These are phyloP conservation scores for Bacidia gigantensis DNA, from an alignment of 495 filamentous ascomycete species.

Conservation along the genomic window DNA sequence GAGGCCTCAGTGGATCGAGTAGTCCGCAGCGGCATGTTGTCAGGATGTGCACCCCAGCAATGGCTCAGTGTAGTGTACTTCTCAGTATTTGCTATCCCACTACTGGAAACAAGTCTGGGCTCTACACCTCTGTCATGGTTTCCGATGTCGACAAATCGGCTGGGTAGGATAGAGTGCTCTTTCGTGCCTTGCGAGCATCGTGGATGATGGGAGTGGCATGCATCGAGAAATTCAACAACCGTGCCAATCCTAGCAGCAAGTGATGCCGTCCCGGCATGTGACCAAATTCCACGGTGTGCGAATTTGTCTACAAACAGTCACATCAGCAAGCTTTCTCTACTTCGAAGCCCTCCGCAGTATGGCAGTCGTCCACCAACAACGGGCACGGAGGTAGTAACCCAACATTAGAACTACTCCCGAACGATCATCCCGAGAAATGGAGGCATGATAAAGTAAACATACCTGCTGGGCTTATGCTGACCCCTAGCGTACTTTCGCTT, in stretches of 20 bases:
- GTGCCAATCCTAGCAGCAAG: not conserved
- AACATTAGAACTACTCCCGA: not conserved
- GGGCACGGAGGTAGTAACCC: not conserved
- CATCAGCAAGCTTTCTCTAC: not conserved
- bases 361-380: not conserved
- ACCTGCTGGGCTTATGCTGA: not conserved
- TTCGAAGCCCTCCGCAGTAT: not conserved
- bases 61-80: not conserved
- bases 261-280: not conserved
- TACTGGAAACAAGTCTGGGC: not conserved
- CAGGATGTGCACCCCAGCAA: not conserved
- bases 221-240: not conserved
- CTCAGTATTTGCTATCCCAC: not conserved
- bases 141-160: not conserved
- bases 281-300: not conserved
- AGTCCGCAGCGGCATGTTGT: not conserved
- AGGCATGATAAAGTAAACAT: not conserved
- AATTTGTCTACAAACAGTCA: not conserved
- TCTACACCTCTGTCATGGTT: not conserved
- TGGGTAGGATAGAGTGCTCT: not conserved
- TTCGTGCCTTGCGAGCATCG: not conserved
- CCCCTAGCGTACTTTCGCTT: not conserved
- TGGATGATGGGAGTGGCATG: not conserved
- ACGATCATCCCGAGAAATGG: not conserved
- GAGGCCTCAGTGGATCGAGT: not conserved